Percentiles rank a stretch among this genome's conserved stretches.
Evolutionary conservation across 306 rosid genomes (phyloP).

Genomic region (Castanospermum australe): DNA sequence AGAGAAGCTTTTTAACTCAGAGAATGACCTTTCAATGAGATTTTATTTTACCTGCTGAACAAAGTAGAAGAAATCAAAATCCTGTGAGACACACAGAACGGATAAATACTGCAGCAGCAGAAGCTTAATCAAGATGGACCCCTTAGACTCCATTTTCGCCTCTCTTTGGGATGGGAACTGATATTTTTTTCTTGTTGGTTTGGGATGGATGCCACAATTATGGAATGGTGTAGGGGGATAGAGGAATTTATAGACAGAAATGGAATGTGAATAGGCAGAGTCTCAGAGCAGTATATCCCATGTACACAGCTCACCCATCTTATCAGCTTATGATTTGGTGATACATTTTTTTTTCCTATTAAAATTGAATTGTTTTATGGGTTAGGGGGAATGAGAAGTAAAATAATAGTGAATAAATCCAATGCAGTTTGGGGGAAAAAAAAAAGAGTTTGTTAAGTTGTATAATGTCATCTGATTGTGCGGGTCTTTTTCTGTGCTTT

Average conservation of each 20-base stretch:
- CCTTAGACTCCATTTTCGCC: conserved; percentile 34
- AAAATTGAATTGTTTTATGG: background rate
- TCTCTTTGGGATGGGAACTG: background rate
- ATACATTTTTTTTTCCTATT: background rate
- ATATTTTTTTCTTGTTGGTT: background rate
- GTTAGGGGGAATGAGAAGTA: background rate
- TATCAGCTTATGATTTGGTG: background rate
- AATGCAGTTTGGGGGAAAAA: background rate
- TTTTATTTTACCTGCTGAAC: conserved; percentile 68
- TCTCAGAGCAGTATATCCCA: background rate
- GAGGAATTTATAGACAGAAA: conserved; percentile 39
- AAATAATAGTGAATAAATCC: background rate
- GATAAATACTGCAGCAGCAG: conserved; percentile 40
- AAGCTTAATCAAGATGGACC: conserved; percentile 39
- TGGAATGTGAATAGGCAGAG: background rate
- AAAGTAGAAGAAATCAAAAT: conserved; percentile 82
- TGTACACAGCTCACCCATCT: background rate
- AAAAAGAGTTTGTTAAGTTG: background rate
- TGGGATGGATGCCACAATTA: background rate
- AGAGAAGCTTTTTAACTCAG: background rate
- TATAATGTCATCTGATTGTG: background rate
- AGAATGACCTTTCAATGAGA: background rate
- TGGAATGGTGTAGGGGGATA: background rate
- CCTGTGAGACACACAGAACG: conserved; percentile 44
- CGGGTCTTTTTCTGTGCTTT: background rate